Conservation (phyloP, 2,329 filamentous ascomycete genomes). For the Thielaviopsis euricoi region DNA sequence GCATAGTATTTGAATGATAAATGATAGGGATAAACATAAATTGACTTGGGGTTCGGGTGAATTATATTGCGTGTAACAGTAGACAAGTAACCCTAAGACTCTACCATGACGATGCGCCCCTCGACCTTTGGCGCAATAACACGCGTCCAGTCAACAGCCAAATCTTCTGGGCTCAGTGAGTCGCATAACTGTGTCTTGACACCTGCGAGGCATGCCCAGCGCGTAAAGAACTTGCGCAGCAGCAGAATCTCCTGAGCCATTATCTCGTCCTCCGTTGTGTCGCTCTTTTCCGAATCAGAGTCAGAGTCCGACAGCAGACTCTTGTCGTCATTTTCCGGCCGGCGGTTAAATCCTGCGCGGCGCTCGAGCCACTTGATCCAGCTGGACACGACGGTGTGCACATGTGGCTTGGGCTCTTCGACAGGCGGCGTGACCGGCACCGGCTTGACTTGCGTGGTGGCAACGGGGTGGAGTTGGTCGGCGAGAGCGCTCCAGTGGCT, state of each 20-base stretch:
- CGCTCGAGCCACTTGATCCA: constrained; percentile 11
- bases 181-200: constrained; percentile 37
- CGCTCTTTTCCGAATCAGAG: constrained; percentile 15
- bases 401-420: not conserved
- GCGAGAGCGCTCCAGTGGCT: constrained; percentile 54
- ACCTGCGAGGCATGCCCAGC: constrained; percentile 56
- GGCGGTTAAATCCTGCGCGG: constrained; percentile 1
- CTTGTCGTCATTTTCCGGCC: constrained; percentile 9
- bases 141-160: constrained; percentile 58
- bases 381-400: not conserved
- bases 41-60: too few species aligned
- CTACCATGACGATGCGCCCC: constrained; percentile 46
- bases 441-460: constrained; percentile 12
- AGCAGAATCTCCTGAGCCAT: constrained; percentile 43
- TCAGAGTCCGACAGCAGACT: constrained; percentile 13
- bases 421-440: constrained; percentile 13
- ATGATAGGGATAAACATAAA: too few species aligned
- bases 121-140: constrained; percentile 65
- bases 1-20: too few species aligned
- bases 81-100: too few species aligned
- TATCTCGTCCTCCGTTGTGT: constrained; percentile 22
- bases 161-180: constrained; percentile 40
- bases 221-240: constrained; percentile 50
- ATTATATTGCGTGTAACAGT: too few species aligned
- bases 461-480: constrained; percentile 20